phyloP scores from a whole-genome alignment of 257 asterid genomes.

The Solanum sejunctum region DNA sequence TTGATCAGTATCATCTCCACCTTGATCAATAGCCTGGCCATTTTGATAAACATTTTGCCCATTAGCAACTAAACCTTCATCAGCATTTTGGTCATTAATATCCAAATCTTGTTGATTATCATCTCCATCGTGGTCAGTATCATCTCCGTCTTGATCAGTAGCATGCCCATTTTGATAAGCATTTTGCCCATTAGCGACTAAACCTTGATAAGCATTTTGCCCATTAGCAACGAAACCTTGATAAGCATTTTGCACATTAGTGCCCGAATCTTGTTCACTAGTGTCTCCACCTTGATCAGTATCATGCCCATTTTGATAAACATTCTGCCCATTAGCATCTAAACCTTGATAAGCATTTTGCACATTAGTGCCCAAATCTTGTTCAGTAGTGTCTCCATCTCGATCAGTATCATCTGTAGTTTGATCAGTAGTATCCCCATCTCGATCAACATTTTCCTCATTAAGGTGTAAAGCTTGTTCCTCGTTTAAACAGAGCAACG shows the following conservation, averaged over 20 bases:
- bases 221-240: too few species aligned
- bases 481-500: background rate
- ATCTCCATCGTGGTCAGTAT: too few species aligned
- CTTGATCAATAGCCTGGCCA: background rate
- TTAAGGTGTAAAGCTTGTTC: background rate
- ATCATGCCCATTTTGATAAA: background rate
- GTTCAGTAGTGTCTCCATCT: background rate
- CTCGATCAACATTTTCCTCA: background rate
- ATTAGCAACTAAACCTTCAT: too few species aligned
- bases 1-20: background rate
- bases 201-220: background rate
- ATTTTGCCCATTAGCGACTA: too few species aligned
- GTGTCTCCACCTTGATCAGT: background rate
- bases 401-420: background rate
- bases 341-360: background rate
- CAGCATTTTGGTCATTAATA: too few species aligned
- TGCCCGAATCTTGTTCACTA: background rate
- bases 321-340: background rate
- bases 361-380: background rate
- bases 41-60: background rate
- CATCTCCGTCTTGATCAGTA: too few species aligned
- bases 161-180: too few species aligned
- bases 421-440: too few species aligned
- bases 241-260: background rate
- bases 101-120: too few species aligned